Evolutionary conservation across 2,329 filamentous ascomycete species (phyloP).

Genomic region (Penicillium brevicompactum): DNA sequence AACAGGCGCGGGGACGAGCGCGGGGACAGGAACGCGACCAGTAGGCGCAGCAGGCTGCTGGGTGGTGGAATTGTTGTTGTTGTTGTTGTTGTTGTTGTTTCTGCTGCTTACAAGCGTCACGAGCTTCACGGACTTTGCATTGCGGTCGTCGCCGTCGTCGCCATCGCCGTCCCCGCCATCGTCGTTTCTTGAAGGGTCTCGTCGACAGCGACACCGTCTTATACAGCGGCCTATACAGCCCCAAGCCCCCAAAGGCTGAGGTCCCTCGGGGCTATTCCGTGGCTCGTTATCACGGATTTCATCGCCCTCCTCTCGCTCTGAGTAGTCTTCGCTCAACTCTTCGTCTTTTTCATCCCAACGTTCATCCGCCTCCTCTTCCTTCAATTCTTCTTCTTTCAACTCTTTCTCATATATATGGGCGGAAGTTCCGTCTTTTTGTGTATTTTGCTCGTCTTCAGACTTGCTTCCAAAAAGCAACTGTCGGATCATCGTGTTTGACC

Average conservation of each 20-base stretch:
- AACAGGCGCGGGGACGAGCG: too few species aligned
- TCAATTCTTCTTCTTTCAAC: neutral
- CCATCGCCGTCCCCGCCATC: too few species aligned
- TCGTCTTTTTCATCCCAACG: too few species aligned
- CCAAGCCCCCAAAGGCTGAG: neutral
- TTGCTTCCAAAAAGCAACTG: neutral
- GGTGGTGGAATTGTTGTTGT: too few species aligned
- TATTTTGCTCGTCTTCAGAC: neutral
- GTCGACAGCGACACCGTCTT: neutral
- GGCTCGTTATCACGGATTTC: neutral
- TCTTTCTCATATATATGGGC: neutral
- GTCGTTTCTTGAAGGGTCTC: too few species aligned
- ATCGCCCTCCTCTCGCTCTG: neutral
- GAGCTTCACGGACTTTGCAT: too few species aligned
- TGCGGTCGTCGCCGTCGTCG: too few species aligned
- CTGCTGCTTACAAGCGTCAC: too few species aligned
- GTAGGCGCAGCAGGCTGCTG: too few species aligned
- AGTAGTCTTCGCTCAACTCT: neutral
- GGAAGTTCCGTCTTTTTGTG: too few species aligned
- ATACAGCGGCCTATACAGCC: neutral
- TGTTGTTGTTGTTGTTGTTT: too few species aligned
- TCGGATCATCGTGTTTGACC: neutral
- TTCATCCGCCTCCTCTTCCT: neutral
- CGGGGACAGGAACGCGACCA: too few species aligned
- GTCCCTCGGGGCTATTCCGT: neutral